Base-by-base conservation (phyloP, 2,329 filamentous ascomycete genomes). In the Dendryphion nanum region DNA sequence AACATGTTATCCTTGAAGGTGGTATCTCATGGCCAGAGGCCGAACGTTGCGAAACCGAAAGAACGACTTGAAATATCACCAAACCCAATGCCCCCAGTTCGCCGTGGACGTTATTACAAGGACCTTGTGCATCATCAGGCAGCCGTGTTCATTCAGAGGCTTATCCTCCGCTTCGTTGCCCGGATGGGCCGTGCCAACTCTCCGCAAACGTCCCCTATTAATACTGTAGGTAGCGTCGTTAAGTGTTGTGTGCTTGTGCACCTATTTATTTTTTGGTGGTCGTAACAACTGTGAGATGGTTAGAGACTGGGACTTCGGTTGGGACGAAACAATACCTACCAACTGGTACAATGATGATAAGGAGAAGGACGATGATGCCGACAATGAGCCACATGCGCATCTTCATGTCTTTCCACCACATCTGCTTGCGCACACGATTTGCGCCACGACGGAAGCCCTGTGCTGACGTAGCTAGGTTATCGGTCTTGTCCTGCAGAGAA, bases 361-460 rank as follows among this genome's bases (percentile, higher is more conserved):
- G 74, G 53, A 98, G 79, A 57, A 98, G 77, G 55, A 97, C 79
- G 67, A 97, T 85, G 70, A 98, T 86, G 61, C 90, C 93, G 42
- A 83, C 77, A 64, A 95, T 86, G 57, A 98, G 76, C 73, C 91
- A 97, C 77, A 96, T 93, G 69, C 93, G 84, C 93, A 98, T 98
- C 82, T 97, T 97, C 89, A 96, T 95, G 65, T 97, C 91, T 80
- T 97, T 97, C 91, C 90, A 97, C 91, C 91, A 97, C 91, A 97
- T 97, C 71, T 95, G 84, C 70, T 75, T 75, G 69, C 93, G 83
- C 56, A 98, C 91, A 59, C 89, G 79, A 77, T 97, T 98, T 70
- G 94, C 93, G 50, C 93, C 91, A 53, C 90, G 85, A 61, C 90
- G 88, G 81, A 98, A 98, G 47, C 89, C 89, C 69, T 95, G 89